A percentile compares a stretch with the other conserved stretches of the same genome.
Evolutionary conservation across 108 stramenopile species (phyloP).

Genomic region (Skeletonema menzelii): DNA sequence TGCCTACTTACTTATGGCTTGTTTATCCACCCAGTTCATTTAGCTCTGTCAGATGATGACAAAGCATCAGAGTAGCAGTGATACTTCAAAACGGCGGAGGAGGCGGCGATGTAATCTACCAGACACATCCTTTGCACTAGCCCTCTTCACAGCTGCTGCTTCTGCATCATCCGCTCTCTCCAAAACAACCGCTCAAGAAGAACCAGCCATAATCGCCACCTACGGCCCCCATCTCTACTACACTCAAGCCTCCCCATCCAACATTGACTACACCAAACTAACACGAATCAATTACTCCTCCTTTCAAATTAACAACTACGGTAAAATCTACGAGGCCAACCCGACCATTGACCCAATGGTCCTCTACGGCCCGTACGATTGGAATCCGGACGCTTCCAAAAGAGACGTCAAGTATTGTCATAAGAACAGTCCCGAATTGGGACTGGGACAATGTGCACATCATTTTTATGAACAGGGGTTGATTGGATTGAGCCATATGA

Average conservation of each 20-base stretch:
- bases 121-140: not conserved
- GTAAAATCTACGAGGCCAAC: not conserved
- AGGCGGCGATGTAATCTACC: not conserved
- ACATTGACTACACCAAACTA: conserved; percentile 8
- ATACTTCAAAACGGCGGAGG: not conserved
- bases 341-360: not conserved
- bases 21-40: no score
- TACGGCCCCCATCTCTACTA: not conserved
- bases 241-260: not conserved
- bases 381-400: not conserved
- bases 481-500: conserved; percentile 17
- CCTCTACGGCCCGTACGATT: not conserved
- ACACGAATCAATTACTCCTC: conserved; percentile 5
- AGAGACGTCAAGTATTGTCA: not conserved
- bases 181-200: not conserved
- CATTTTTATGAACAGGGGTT: conserved; percentile 24
- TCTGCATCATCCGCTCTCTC: not conserved
- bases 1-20: no score
- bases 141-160: not conserved
- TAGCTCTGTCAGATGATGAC: not conserved
- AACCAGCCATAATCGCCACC: not conserved
- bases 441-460: not conserved
- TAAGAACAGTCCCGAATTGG: conserved; percentile 1
- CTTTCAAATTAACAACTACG: not conserved
- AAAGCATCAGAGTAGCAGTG: not conserved